phyloP scores from a whole-genome alignment of 2,329 filamentous ascomycete species.

The Pseudocercospora fijiensis region DNA sequence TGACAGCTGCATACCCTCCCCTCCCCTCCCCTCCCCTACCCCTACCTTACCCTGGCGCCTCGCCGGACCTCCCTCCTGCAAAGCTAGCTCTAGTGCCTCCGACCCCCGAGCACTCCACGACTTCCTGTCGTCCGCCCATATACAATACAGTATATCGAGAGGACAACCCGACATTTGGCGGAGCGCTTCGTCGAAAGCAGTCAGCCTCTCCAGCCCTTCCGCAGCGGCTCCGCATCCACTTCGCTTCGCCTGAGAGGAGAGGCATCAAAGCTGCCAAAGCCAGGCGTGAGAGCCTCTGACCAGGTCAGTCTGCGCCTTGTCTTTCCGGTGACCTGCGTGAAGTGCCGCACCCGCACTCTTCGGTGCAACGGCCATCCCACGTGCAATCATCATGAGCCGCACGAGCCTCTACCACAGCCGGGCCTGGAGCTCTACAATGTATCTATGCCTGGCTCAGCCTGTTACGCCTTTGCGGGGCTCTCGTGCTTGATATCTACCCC shows the following conservation, averaged over 20 bases:
- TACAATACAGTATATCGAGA: no score
- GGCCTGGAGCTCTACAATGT: not conserved
- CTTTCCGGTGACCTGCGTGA: conserved; percentile 5
- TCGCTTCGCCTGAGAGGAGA: conserved; percentile 8
- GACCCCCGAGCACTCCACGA: conserved; percentile 4
- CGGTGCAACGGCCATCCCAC: conserved; percentile 24
- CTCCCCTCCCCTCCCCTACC: no score
- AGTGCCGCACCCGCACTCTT: conserved; percentile 8
- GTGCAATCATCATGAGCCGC: conserved; percentile 16
- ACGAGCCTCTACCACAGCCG: conserved; percentile 15
- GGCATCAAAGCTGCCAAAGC: not conserved
- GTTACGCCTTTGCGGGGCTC: conserved; percentile 16
- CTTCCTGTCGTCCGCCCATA: conserved; percentile 30
- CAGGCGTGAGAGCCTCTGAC: conserved; percentile 8
- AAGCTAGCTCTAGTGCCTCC: conserved; percentile 19
- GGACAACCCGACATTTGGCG: conserved; percentile 8
- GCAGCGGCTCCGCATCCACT: conserved; percentile 8
- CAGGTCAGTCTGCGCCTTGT: conserved; percentile 24
- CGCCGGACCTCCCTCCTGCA: conserved; percentile 20
- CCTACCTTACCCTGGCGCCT: conserved; percentile 9
- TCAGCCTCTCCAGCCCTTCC: conserved; percentile 5
- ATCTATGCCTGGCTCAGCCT: not conserved
- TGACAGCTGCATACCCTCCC: not conserved
- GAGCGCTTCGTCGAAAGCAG: not conserved
- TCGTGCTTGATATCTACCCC: conserved; percentile 14